A percentile compares a stretch with the other conserved stretches of the same genome.
Evolutionary conservation across 2,329 filamentous ascomycete genomes (phyloP).

Genomic region (Fusarium tricinctum): DNA sequence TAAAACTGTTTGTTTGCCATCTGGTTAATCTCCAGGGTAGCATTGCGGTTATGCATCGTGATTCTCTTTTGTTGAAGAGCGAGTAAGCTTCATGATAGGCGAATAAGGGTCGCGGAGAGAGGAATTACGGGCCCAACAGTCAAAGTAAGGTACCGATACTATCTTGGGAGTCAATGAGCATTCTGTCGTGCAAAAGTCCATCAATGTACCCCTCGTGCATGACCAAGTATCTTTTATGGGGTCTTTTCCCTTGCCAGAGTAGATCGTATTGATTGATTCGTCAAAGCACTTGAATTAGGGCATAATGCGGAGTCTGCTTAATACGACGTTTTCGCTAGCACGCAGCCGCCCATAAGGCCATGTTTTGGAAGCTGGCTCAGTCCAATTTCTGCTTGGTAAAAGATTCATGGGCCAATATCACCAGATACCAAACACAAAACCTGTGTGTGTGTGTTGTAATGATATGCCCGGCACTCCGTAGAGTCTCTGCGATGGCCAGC

Average conservation of each 20-base stretch:
- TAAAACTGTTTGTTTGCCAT: slow-evolving; percentile 8
- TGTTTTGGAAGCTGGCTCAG: slow-evolving; percentile 30
- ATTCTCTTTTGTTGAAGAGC: slow-evolving; percentile 25
- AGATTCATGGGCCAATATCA: slow-evolving; percentile 16
- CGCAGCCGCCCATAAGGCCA: slow-evolving; percentile 34
- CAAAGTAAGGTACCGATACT: slow-evolving; percentile 41
- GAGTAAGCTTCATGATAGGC: slow-evolving; percentile 15
- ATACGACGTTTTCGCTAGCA: slow-evolving; percentile 45
- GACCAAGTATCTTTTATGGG: slow-evolving; percentile 33
- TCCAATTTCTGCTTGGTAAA: slow-evolving; percentile 20
- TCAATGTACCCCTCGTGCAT: slow-evolving; percentile 26
- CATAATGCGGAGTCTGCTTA: slow-evolving; percentile 41
- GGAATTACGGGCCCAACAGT: slow-evolving; percentile 21
- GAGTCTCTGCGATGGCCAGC: slow-evolving; percentile 26
- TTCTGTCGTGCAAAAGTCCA: slow-evolving; percentile 24
- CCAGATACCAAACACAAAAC: slow-evolving; percentile 29
- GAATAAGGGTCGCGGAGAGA: slow-evolving; percentile 28
- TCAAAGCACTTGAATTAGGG: slow-evolving; percentile 25
- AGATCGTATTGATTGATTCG: slow-evolving; percentile 43
- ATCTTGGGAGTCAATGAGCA: slow-evolving; percentile 33
- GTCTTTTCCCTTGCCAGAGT: slow-evolving; percentile 19
- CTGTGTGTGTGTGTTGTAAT: slow-evolving; percentile 7
- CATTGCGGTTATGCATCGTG: slow-evolving; percentile 14
- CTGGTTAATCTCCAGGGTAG: slow-evolving; percentile 23
- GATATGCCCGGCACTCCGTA: slow-evolving; percentile 29